Evolutionary conservation across 2,329 filamentous ascomycete genomes (phyloP), one percentile per base, ranked within the genome.

Genomic region (Claviceps citrina): DNA sequence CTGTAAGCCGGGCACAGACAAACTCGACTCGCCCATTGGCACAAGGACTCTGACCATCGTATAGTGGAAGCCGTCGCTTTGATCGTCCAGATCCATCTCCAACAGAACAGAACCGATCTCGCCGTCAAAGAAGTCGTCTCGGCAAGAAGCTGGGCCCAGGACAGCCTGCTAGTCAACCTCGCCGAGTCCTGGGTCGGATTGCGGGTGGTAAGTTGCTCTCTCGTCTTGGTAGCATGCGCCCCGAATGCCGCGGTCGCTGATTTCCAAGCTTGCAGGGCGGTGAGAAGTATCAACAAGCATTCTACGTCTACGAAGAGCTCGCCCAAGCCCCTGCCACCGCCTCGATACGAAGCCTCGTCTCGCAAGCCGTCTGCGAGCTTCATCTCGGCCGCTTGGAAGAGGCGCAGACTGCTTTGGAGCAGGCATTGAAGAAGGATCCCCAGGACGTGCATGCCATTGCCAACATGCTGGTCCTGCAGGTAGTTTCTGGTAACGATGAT

Each of bases 271-370:
- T 28, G 15, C 18, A 93, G 81, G 89, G 89, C 54, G 87, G 87
- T 49, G 86, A 94, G 51, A 91, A 85, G 59, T 96, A 96, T 63
- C 91, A 96, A 56, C 84, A 91, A 55, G 81, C 89, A 15, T 96
- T 93, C 63, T 96, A 98, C 68, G 89, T 96, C 45, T 96, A 85
- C 54, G 89, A 96, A 63, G 91, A 98, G 62, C 75, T 96, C 36
- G 89, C 91, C 4, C 84, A 93, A 56, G 80, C 84, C 22, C 81
- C 86, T 2, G 78, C 83, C 25, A 86, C 84, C 15, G 78, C 84
- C 36, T 84, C 84, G 13, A 70, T 79, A 39, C 70, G 78, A 49
- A 81, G 76, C 15, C 73, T 95, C 41, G 76, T 94, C 44, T 80
- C 84, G 16, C 91, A 96, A 64, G 89, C 87, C 20, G 77, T 96